Percentiles rank a stretch among this genome's conserved stretches.
Evolutionary conservation across 1,284 basidiomycete species (phyloP).

Genomic region (Pyrrhoderma noxium): DNA sequence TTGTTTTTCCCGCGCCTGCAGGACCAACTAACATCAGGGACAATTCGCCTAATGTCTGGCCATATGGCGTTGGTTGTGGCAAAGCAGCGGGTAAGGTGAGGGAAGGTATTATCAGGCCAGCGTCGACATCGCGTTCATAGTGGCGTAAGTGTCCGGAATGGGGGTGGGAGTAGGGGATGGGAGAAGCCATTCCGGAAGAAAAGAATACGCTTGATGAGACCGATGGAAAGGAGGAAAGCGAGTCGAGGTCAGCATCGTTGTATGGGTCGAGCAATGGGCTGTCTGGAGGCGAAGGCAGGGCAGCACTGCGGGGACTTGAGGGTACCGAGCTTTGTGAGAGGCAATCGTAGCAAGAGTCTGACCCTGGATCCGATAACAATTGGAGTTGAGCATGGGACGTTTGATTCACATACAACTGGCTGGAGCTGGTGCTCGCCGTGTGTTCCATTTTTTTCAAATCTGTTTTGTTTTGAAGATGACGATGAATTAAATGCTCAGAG

Average conservation of each 20-base stretch:
- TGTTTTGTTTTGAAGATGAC: too few relatives aligned
- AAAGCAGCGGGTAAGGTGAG: conserved; percentile 53
- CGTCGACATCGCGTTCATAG: conserved; percentile 33
- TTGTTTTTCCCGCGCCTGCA: conserved; percentile 26
- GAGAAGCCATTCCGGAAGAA: conserved; percentile 58
- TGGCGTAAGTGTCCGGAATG: conserved; percentile 19
- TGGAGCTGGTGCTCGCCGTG: too few relatives aligned
- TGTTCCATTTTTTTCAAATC: too few relatives aligned
- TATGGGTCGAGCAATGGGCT: conserved; percentile 35
- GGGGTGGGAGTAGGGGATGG: conserved; percentile 33
- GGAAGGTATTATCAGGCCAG: conserved; percentile 62
- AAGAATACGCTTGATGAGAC: conserved; percentile 72
- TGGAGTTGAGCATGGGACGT: too few relatives aligned
- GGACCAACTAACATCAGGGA: conserved; percentile 47
- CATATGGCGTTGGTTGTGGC: conserved; percentile 50
- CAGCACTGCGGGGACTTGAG: conserved; percentile 41
- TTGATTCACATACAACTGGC: too few relatives aligned
- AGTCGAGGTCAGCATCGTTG: conserved; percentile 28
- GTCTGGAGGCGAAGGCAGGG: conserved; percentile 44
- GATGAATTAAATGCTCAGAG: too few relatives aligned
- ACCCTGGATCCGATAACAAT: too few relatives aligned
- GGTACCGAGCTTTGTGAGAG: conserved; percentile 23
- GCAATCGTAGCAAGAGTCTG: too few relatives aligned
- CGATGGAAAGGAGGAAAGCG: conserved; percentile 63
- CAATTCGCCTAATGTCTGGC: conserved; percentile 56